Evolutionary conservation across 2,329 filamentous ascomycete species (phyloP).

Genomic region (Aspergillus ibericus): DNA sequence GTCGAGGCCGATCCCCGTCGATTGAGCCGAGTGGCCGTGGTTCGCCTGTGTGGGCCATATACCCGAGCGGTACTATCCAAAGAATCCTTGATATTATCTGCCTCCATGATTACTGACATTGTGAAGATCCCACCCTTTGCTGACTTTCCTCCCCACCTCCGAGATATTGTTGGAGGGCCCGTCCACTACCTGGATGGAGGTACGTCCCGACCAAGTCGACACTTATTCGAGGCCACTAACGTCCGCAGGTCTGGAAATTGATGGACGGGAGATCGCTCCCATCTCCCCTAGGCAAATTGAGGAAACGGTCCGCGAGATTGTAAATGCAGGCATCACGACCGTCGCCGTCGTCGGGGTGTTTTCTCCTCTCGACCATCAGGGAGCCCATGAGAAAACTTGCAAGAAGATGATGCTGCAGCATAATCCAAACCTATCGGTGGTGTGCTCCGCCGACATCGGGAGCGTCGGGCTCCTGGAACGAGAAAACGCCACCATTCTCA

Average conservation of each 20-base stretch:
- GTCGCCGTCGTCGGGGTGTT: conserved; percentile 60
- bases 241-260: conserved; percentile 42
- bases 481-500: conserved; percentile 54
- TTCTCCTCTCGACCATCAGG: conserved; percentile 56
- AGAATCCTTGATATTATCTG: not conserved
- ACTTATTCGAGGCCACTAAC: not conserved
- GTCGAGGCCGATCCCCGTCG: conserved; percentile 52
- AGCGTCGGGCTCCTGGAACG: conserved; percentile 52
- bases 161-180: conserved; percentile 49
- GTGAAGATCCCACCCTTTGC: conserved; percentile 32
- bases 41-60: conserved; percentile 52
- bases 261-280: conserved; percentile 29
- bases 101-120: not conserved
- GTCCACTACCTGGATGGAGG: conserved; percentile 50
- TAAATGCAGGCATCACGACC: conserved; percentile 43
- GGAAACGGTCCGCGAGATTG: conserved; percentile 43
- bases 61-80: conserved; percentile 49
- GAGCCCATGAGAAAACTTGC: conserved; percentile 14
- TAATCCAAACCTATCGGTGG: conserved; percentile 33
- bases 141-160: conserved; percentile 50
- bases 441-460: conserved; percentile 53
- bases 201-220: not conserved
- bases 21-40: conserved; percentile 53
- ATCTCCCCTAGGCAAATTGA: conserved; percentile 8
- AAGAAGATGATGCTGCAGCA: conserved; percentile 8